Evolutionary conservation across 1,139 yeast species (phyloP), one percentile per base, ranked within the genome.

Genomic region (Geotrichum bryndzae): DNA sequence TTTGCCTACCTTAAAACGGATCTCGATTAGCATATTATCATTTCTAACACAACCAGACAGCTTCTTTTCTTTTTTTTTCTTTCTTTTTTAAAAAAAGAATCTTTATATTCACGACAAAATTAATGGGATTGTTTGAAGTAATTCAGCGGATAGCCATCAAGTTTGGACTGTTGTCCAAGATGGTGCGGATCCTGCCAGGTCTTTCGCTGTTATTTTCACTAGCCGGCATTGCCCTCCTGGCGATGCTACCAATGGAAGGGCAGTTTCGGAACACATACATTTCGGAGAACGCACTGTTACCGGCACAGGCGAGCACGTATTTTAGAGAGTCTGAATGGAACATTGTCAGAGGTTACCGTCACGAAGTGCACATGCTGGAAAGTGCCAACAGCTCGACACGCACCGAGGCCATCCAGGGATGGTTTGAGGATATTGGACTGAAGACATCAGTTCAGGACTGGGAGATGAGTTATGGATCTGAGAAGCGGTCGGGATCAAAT

Each of bases 301-400:
- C 99, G 13, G 92, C 96, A 0, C 98, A 94, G 73, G 98, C 94
- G 2, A 87, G 87, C 68, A 87, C 96, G 22, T 91, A 90, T 72
- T 95, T 90, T 73, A 80, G 98, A 63, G 98, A 92, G 69, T 85
- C 94, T 58, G 99, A 94, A 70, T 94, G 98, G 97, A 90, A 92
- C 70, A 79, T 89, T 61, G 84, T 91, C 31, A 78, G 98, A 63
- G 99, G 97, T 0, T 91, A 87, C 72, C 80, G 97, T 64, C 82
- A 81, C 53, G 90, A 86, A 75, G 69, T 81, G 71, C 75, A 80
- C 71, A 64, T 68, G 64, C 67, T 78, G 57, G 71, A 71, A 23
- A 66, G 70, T 46, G 54, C 53, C 15, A 58, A 71, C 25, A 18
- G 27, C 45, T 31, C 15, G 23, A 59, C 45, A 54, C 71, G 84